Percentiles rank a stretch among this genome's conserved stretches.
Conservation (phyloP, 1,284 basidiomycete genomes). For the Polyporus tsugae region DNA sequence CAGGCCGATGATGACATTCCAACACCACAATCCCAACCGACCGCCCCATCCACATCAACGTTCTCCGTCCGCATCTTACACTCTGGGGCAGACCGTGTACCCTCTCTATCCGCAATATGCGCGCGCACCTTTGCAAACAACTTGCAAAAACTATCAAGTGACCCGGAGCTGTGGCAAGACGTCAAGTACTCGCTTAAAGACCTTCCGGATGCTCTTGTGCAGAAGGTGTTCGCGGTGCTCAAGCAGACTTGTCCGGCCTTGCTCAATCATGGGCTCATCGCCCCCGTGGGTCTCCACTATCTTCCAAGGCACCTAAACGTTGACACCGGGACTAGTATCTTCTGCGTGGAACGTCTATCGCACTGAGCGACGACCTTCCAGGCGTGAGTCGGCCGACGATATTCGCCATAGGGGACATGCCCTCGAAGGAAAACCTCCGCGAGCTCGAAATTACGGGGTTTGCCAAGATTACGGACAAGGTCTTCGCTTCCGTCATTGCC, state of each 20-base stretch:
- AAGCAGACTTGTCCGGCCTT: conserved; percentile 56
- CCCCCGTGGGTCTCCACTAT: conserved; percentile 51
- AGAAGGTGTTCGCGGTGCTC: conserved; percentile 60
- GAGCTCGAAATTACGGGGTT: conserved; percentile 61
- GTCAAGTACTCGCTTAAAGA: conserved; percentile 51
- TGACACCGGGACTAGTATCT: conserved; percentile 54
- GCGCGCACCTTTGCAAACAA: conserved; percentile 59
- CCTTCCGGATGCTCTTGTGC: conserved; percentile 61
- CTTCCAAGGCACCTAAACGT: background rate
- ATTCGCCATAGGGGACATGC: conserved; percentile 47
- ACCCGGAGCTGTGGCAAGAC: conserved; percentile 48
- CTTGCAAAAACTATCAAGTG: conserved; percentile 49
- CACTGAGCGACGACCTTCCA: conserved; percentile 58
- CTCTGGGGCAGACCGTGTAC: conserved; percentile 39
- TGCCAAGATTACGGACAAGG: conserved; percentile 57
- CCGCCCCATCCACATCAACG: conserved; percentile 58
- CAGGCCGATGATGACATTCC: conserved; percentile 50
- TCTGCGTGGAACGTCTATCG: conserved; percentile 59
- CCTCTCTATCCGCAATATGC: conserved; percentile 57
- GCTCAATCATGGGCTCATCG: conserved; percentile 61
- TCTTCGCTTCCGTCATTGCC: conserved; percentile 58
- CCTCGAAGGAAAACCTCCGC: conserved; percentile 49
- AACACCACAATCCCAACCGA: conserved; percentile 42
- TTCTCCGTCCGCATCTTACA: conserved; percentile 55
- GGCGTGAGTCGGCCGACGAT: conserved; percentile 62